Base-by-base conservation (phyloP, 495 filamentous ascomycete genomes). In the Corynascus novoguineensis region DNA sequence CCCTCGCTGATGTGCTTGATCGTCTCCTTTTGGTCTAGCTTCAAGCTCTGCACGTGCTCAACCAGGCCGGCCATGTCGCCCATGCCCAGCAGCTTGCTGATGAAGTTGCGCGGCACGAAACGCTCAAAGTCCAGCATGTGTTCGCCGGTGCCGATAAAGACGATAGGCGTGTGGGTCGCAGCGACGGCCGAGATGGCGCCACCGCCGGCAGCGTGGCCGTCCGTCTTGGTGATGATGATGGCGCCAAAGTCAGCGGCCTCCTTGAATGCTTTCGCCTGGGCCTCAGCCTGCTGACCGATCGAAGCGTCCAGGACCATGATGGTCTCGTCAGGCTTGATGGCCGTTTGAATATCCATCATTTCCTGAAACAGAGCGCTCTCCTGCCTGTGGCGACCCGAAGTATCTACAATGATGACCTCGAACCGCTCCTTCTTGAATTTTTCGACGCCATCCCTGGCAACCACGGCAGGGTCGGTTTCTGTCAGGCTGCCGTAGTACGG, bases 391-490 rank as follows among this genome's bases (percentile, higher is more conserved):
- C 93, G 80, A 62, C 93, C 93, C 55, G 85, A 90, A 2, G 93
- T 99, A 77, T 99, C 93, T 17, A 99, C 93, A 59, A 99, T 96
- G 61, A 99, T 99, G 50, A 99, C 85, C 73, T 99, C 93, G 68
- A 97, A 99, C 4, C 85, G 79, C 79, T 99, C 95, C 75, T 96
- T 97, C 78, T 95, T 97, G 79, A 99, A 99, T 72, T 96, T 95
- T 31, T 95, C 91, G 12, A 99, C 95, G 68, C 93, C 93, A 63
- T 97, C 93, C 2, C 84, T 80, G 1, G 95, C 90, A 19, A 99
- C 95, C 25, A 90, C 83, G 5, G 90, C 92, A 1, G 93, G 93
- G 68, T 99, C 95, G 9, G 91, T 97, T 69, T 97, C 90, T 0
- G 92, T 97, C 48, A 97, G 74, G 58, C 87, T 92, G 63, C 93